phyloP scores from a whole-genome alignment of 345 rosid species.

The Kandelia obovata region DNA sequence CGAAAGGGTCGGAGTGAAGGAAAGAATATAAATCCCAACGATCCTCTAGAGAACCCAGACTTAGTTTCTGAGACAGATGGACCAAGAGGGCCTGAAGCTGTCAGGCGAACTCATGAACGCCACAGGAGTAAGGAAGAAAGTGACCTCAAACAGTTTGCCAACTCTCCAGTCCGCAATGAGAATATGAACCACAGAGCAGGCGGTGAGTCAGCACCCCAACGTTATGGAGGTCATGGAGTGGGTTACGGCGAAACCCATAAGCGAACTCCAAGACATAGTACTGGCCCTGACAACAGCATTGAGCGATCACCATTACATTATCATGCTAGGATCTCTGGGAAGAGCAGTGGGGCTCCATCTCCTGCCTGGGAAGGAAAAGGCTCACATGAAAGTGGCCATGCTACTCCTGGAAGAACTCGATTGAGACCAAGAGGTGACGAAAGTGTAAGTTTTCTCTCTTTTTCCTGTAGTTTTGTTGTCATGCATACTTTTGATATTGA shows the following conservation, averaged over 20 bases:
- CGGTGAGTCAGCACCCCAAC: conserved; percentile 37
- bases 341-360: conserved; percentile 38
- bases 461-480: background rate
- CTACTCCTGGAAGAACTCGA: conserved; percentile 60
- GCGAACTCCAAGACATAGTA: conserved; percentile 43
- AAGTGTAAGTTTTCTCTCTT: conserved; percentile 44
- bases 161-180: conserved; percentile 47
- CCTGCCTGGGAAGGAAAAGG: conserved; percentile 60
- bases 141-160: conserved; percentile 34
- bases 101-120: conserved; percentile 37
- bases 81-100: conserved; percentile 29
- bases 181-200: conserved; percentile 31
- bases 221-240: conserved; percentile 46
- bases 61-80: conserved; percentile 41
- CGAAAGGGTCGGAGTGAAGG: conserved; percentile 61
- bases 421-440: conserved; percentile 61
- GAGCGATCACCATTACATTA: conserved; percentile 65
- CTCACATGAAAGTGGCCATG: conserved; percentile 50
- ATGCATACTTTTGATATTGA: background rate
- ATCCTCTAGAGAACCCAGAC: conserved; percentile 62
- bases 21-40: conserved; percentile 61
- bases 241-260: conserved; percentile 38
- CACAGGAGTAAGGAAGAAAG: conserved; percentile 42
- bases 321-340: conserved; percentile 41
- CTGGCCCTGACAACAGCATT: conserved; percentile 53